Conservation (phyloP, 129 eudicot species). For the Deinandra increscens region DNA sequence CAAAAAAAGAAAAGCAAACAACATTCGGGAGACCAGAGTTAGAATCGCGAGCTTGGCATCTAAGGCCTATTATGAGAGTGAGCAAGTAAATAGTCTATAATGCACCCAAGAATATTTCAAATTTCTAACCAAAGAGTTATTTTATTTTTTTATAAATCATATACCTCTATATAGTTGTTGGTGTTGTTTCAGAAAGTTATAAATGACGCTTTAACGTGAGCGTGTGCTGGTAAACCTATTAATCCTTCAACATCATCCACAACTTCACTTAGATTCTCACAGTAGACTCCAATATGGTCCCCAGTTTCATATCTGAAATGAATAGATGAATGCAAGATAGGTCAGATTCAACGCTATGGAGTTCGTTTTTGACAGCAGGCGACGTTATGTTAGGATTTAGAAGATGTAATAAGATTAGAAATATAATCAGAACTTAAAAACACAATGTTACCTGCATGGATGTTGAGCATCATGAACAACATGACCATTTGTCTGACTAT, state of each 20-base stretch:
- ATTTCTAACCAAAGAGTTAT: no score
- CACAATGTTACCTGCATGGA: conserved; percentile 68
- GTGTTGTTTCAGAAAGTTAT: no score
- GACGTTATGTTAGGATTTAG: conserved; percentile 20
- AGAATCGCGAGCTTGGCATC: no score
- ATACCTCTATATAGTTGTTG: no score
- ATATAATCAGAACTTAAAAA: background rate
- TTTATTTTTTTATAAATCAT: no score
- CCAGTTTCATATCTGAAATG: conserved; percentile 87
- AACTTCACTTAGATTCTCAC: conserved; percentile 77
- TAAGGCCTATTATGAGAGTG: no score
- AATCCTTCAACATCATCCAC: conserved; percentile 84
- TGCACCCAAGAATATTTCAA: no score
- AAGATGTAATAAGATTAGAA: background rate
- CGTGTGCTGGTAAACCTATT: conserved; percentile 57
- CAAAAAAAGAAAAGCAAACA: no score
- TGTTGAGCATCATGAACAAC: conserved; percentile 86
- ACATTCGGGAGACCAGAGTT: no score
- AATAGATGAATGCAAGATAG: conserved; percentile 90
- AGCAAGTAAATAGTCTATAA: no score
- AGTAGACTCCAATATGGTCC: conserved; percentile 95
- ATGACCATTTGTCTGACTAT: conserved; percentile 62
- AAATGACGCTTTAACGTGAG: no score
- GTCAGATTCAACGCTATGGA: conserved; percentile 82
- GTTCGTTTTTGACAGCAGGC: conserved; percentile 76